Conservation (phyloP, 768 basidiomycete species). For the Imleria badia region DNA sequence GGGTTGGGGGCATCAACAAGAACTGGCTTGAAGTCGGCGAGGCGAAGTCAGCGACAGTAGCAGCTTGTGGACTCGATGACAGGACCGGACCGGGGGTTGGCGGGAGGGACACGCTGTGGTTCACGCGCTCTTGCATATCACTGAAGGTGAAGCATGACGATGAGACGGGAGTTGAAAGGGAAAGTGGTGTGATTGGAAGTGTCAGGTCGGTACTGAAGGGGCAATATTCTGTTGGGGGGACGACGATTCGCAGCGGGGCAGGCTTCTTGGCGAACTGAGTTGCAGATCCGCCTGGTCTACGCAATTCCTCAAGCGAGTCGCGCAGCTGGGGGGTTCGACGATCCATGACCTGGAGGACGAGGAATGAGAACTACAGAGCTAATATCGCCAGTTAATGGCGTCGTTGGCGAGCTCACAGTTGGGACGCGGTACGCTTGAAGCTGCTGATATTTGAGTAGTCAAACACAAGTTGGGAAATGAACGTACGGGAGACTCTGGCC, state of each 20-base stretch:
- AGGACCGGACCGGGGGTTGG: slow-evolving; percentile 7
- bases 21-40: slow-evolving; percentile 31
- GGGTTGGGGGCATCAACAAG: slow-evolving; percentile 28
- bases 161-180: slow-evolving; percentile 25
- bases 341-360: slow-evolving; percentile 19
- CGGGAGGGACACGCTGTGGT: slow-evolving; percentile 6
- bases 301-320: slow-evolving; percentile 17
- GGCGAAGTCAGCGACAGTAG: slow-evolving; percentile 13
- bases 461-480: background rate
- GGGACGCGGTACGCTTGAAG: background rate
- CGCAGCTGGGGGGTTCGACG: background rate
- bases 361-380: background rate
- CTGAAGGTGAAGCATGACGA: slow-evolving; percentile 29
- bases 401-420: slow-evolving; percentile 4
- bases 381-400: background rate
- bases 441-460: background rate
- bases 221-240: slow-evolving; percentile 35
- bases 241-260: slow-evolving; percentile 28
- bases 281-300: slow-evolving; percentile 3
- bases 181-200: slow-evolving; percentile 27
- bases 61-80: slow-evolving; percentile 5
- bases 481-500: slow-evolving; percentile 25
- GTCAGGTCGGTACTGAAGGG: slow-evolving; percentile 34
- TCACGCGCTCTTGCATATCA: slow-evolving; percentile 12
- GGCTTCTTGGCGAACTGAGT: slow-evolving; percentile 17